Conservation (phyloP, 345 rosid species). For the Rubroshorea leprosula region DNA sequence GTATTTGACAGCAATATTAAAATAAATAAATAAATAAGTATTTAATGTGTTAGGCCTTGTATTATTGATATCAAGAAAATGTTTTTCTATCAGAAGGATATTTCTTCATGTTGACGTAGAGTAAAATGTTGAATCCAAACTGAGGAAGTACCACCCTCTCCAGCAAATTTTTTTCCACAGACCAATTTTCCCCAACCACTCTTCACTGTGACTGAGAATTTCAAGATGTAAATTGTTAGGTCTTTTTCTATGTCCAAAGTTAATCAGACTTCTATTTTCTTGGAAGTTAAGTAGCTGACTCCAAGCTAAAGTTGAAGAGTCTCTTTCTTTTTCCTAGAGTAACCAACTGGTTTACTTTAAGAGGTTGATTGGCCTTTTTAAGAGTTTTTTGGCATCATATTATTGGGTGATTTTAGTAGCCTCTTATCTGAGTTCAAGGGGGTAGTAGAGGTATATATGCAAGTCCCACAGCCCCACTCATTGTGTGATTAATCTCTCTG, state of each 20-base stretch:
- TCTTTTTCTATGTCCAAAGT: neutral
- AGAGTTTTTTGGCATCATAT: too few relatives aligned
- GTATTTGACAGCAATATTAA: neutral
- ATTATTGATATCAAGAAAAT: neutral
- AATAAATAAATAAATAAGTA: too few relatives aligned
- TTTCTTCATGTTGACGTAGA: neutral
- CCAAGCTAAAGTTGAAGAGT: too few relatives aligned
- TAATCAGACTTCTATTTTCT: neutral
- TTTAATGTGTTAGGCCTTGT: neutral
- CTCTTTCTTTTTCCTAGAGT: neutral
- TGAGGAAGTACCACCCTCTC: neutral
- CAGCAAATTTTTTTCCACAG: neutral
- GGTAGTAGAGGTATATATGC: neutral
- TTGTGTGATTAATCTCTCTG: neutral
- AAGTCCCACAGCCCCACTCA: neutral
- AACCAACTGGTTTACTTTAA: too few relatives aligned
- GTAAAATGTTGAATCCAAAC: neutral
- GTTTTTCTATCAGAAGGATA: neutral
- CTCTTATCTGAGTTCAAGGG: neutral
- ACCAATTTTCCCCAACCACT: neutral
- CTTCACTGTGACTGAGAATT: too few relatives aligned
- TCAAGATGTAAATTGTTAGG: too few relatives aligned
- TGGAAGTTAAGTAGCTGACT: neutral
- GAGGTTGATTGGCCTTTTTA: too few relatives aligned
- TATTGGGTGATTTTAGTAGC: too few relatives aligned